Evolutionary conservation across 1,284 basidiomycete genomes (phyloP).

Genomic region (Dichomitus squalens): DNA sequence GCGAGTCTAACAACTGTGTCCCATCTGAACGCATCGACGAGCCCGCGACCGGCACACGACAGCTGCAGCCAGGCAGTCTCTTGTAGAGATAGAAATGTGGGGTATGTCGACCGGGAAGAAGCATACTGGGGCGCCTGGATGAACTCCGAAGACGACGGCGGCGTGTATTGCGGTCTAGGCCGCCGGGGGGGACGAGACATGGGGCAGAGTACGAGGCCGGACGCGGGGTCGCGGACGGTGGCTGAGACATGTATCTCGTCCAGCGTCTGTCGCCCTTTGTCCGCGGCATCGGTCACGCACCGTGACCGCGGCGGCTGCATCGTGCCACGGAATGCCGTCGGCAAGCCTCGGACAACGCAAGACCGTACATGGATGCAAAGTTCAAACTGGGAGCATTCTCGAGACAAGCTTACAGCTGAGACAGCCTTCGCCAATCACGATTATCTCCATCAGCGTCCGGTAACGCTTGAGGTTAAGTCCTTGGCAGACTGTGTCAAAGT

Average conservation of each 20-base stretch:
- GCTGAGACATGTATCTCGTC: not conserved
- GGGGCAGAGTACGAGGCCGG: conserved; percentile 6
- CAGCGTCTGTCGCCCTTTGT: not conserved
- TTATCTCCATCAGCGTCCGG: too few species aligned
- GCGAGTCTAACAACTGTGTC: conserved; percentile 60
- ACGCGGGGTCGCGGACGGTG: not conserved
- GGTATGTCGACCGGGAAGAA: conserved; percentile 58
- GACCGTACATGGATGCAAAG: too few species aligned
- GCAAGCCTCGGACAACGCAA: too few species aligned
- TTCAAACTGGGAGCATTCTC: too few species aligned
- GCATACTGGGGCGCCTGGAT: conserved; percentile 15
- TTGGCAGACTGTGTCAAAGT: too few species aligned
- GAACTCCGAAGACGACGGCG: conserved; percentile 11
- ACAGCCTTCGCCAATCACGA: too few species aligned
- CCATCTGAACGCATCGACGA: conserved; percentile 74
- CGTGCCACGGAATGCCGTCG: too few species aligned
- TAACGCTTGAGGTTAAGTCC: too few species aligned
- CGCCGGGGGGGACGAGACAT: conserved; percentile 21
- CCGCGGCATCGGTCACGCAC: not conserved
- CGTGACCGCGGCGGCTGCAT: too few species aligned
- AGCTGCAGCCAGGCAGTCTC: conserved; percentile 63
- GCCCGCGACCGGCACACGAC: conserved; percentile 58
- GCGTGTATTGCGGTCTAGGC: conserved; percentile 13
- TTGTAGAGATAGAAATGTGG: conserved; percentile 63
- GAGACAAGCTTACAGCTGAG: too few species aligned